phyloP scores from a whole-genome alignment of 139 green algal genomes.

The Coelastrella sp. region DNA sequence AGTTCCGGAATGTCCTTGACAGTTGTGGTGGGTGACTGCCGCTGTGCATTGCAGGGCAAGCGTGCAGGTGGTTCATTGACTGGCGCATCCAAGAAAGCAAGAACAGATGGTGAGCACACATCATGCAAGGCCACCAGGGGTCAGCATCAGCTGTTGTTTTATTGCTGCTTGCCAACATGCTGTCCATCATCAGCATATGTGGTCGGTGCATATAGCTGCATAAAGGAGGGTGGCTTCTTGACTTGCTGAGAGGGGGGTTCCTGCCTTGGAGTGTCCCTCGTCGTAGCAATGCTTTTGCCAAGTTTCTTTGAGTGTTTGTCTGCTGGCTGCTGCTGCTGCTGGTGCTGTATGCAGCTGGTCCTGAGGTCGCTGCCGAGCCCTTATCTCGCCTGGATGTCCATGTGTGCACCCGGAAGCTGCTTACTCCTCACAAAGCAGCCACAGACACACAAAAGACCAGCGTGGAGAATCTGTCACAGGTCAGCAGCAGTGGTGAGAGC shows the following conservation, averaged over 20 bases:
- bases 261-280: too few relatives aligned
- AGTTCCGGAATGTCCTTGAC: too few relatives aligned
- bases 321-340: too few relatives aligned
- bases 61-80: not conserved
- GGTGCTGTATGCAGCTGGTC: conserved; percentile 1
- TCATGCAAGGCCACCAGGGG: not conserved
- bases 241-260: too few relatives aligned
- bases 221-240: too few relatives aligned
- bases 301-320: too few relatives aligned
- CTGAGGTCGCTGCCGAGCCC: conserved; percentile 21
- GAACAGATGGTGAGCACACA: conserved; percentile 2
- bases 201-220: too few relatives aligned
- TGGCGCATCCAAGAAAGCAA: conserved; percentile 11
- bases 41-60: conserved; percentile 42
- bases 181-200: too few relatives aligned
- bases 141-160: not conserved
- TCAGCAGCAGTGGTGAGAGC: not conserved
- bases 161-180: not conserved
- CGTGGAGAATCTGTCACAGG: conserved; percentile 53
- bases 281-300: too few relatives aligned
- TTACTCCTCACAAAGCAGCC: conserved; percentile 2
- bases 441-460: conserved; percentile 1
- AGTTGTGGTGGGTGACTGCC: not conserved
- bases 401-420: not conserved
- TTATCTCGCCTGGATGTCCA: conserved; percentile 2